These are phyloP conservation scores for Daedalea quercina DNA, from an alignment of 768 basidiomycete species.

Conservation along the genomic window DNA sequence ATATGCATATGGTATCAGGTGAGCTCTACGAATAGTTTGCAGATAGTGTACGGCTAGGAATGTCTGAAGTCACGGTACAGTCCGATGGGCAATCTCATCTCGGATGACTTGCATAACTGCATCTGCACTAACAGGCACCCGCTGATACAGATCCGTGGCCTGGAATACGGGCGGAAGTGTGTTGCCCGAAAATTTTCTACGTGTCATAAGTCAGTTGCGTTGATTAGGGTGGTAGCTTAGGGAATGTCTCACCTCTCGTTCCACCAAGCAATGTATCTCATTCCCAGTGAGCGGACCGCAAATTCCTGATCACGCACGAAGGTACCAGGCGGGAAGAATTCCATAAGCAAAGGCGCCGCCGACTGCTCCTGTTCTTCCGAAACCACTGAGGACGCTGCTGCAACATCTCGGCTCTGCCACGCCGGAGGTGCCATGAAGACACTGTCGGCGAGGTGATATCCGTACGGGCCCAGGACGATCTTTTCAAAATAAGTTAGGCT, in stretches of 20 bases:
- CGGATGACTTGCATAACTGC: constrained; percentile 35
- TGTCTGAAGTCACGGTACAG: background rate
- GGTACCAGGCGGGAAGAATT: constrained; percentile 65
- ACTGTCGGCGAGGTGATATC: constrained; percentile 57
- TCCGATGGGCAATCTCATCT: constrained; percentile 10
- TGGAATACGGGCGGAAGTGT: constrained; percentile 27
- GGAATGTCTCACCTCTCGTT: constrained; percentile 25
- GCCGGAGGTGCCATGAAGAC: constrained; percentile 47
- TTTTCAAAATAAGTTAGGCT: constrained; percentile 18
- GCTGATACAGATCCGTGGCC: constrained; percentile 18
- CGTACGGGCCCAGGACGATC: constrained; percentile 57
- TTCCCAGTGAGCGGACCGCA: constrained; percentile 44
- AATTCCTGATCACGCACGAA: constrained; percentile 60
- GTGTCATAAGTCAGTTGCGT: background rate
- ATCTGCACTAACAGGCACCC: constrained; percentile 32
- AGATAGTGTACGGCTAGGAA: background rate
- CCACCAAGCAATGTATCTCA: constrained; percentile 58
- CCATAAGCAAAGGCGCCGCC: constrained; percentile 55
- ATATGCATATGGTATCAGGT: background rate
- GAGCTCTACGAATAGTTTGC: background rate
- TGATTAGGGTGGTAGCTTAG: background rate
- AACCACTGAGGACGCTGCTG: background rate
- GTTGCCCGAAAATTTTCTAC: constrained; percentile 30
- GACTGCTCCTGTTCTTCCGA: background rate
- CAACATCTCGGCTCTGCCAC: constrained; percentile 3